phyloP scores from a whole-genome alignment of 1,284 basidiomycete species.

The Tylopilus orsonianus region DNA sequence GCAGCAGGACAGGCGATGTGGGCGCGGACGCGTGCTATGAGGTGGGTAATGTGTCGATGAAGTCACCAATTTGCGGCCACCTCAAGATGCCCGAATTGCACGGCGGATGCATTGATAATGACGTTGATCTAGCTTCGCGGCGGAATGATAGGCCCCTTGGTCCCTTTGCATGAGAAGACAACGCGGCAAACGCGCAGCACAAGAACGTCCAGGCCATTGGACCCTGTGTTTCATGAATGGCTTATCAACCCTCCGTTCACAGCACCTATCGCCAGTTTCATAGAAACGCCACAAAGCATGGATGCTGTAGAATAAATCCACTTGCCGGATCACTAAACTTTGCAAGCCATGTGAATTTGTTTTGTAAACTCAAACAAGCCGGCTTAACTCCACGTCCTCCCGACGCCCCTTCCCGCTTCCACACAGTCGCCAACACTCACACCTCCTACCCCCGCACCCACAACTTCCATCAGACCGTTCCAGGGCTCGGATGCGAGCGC shows the following conservation, averaged over 20 bases:
- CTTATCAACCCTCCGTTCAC: conserved; percentile 10
- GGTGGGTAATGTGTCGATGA: neutral
- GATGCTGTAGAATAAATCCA: conserved; percentile 5
- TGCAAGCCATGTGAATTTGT: conserved; percentile 17
- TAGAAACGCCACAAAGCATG: conserved; percentile 12
- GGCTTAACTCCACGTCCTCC: conserved; percentile 39
- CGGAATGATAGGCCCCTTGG: conserved; percentile 12
- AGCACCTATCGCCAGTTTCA: conserved; percentile 12
- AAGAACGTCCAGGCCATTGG: conserved; percentile 11
- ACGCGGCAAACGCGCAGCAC: conserved; percentile 27
- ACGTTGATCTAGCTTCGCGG: conserved; percentile 23
- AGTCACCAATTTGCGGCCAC: conserved; percentile 1
- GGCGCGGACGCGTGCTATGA: neutral
- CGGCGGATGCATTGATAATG: conserved; percentile 13
- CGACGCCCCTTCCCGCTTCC: conserved; percentile 63
- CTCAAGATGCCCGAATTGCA: conserved; percentile 3
- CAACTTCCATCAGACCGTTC: conserved; percentile 64
- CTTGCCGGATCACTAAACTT: conserved; percentile 14
- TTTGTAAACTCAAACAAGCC: conserved; percentile 21
- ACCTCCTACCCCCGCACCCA: conserved; percentile 87
- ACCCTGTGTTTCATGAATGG: conserved; percentile 22
- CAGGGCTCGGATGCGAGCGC: conserved; percentile 48
- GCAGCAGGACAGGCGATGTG: neutral
- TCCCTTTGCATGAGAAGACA: conserved; percentile 21
- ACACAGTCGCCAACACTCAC: conserved; percentile 92